phyloP scores from a whole-genome alignment of 1,284 basidiomycete genomes.

The Trichosporon ovoides region DNA sequence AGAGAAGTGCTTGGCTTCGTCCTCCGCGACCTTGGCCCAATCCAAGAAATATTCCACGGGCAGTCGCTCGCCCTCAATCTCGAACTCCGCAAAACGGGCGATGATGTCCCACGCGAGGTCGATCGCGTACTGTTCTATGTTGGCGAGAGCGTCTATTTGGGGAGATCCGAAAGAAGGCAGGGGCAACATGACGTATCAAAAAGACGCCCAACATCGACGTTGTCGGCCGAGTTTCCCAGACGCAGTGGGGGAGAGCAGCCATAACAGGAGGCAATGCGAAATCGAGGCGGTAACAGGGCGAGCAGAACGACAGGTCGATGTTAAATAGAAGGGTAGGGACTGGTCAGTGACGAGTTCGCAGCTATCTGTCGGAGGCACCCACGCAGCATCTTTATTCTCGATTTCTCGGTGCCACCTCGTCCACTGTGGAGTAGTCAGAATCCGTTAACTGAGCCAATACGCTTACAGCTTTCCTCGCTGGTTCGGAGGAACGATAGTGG shows the following conservation, averaged over 20 bases:
- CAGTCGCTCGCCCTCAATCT: conserved; percentile 52
- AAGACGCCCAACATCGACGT: no score
- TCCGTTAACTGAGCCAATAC: neutral
- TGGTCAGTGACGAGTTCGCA: neutral
- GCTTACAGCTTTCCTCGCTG: conserved; percentile 37
- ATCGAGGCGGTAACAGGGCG: neutral
- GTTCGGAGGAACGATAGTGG: conserved; percentile 60
- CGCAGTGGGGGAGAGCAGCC: no score
- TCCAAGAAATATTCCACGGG: conserved; percentile 72
- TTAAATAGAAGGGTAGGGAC: neutral
- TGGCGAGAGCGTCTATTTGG: conserved; percentile 63
- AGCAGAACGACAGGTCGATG: neutral
- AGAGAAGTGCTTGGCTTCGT: conserved; percentile 69
- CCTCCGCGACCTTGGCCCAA: conserved; percentile 69
- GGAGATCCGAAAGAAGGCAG: neutral
- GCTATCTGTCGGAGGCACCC: conserved; percentile 7
- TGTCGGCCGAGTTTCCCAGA: no score
- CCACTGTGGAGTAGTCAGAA: conserved; percentile 45
- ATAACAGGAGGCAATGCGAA: neutral
- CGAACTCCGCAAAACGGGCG: conserved; percentile 60
- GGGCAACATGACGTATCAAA: no score
- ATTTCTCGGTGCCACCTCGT: conserved; percentile 57
- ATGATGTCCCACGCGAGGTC: conserved; percentile 84
- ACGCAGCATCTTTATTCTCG: conserved; percentile 68
- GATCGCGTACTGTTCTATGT: conserved; percentile 88